Evolutionary conservation across 2,329 filamentous ascomycete genomes (phyloP).

Genomic region (Cryphonectria naterciae): DNA sequence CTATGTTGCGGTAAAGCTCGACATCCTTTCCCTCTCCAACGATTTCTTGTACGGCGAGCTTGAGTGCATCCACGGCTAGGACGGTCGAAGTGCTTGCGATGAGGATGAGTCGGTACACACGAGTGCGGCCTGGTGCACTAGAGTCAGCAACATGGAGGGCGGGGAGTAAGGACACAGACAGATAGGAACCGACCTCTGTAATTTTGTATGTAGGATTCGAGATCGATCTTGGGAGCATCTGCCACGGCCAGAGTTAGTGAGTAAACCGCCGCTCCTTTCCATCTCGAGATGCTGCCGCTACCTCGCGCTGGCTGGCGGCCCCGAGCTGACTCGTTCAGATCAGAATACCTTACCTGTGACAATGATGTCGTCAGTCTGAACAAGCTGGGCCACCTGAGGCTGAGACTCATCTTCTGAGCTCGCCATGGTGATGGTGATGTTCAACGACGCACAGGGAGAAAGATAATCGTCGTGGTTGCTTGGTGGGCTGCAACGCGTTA

Average conservation of each 20-base stretch:
- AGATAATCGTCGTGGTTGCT: slow-evolving; percentile 3
- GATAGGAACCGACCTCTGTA: slow-evolving; percentile 68
- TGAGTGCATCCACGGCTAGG: slow-evolving; percentile 79
- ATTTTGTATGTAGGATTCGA: slow-evolving; percentile 88
- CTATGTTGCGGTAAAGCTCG: slow-evolving; percentile 69
- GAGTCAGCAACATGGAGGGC: slow-evolving; percentile 17
- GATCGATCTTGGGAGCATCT: slow-evolving; percentile 86
- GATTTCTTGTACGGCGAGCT: slow-evolving; percentile 74
- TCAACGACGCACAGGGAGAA: background rate
- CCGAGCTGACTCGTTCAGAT: background rate
- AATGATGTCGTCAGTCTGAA: slow-evolving; percentile 49
- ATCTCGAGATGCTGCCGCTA: background rate
- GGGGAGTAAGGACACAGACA: background rate
- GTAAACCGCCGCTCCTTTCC: background rate
- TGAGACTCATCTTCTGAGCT: slow-evolving; percentile 39
- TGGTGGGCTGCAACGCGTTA: background rate
- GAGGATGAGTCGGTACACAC: slow-evolving; percentile 77
- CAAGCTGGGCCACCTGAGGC: slow-evolving; percentile 52
- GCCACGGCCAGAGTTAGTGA: slow-evolving; percentile 24
- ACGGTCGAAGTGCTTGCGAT: slow-evolving; percentile 80
- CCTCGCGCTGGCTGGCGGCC: no score
- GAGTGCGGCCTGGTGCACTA: slow-evolving; percentile 69
- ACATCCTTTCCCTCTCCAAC: slow-evolving; percentile 73
- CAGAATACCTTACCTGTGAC: slow-evolving; percentile 48
- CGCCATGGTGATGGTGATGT: slow-evolving; percentile 39